Base-by-base conservation (phyloP, 2,329 filamentous ascomycete genomes). In the Ophiostoma montium region DNA sequence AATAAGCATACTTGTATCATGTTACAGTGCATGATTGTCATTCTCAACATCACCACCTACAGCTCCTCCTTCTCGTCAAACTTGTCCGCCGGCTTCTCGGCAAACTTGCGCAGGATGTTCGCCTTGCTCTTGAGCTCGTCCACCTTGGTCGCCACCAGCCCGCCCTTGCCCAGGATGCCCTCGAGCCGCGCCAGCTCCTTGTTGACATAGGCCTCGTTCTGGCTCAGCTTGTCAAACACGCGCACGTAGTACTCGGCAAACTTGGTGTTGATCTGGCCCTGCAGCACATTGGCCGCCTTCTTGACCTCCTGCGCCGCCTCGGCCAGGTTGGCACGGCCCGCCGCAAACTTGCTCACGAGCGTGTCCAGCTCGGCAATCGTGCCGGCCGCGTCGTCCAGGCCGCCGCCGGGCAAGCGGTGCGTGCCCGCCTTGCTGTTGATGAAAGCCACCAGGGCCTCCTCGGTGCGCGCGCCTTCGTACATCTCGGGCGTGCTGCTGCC, bases 201-300 rank as follows among this genome's bases (percentile, higher is more conserved):
- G 62, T 78, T 70, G 45, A 80, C 86, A 62, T 86, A 95, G 47
- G 72, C 82, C 53, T 84, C 74, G 68, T 84, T 94, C 65, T 82
- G 73, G 62, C 71, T 74, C 55, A 92, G 70, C 79, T 95, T 96
- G 63, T 86, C 78, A 53, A 92, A 84, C 49, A 94, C 88, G 64
- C 86, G 86, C 64, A 92, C 73, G 66, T 98, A 96, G 77, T 98
- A 98, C 67, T 89, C 76, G 43, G 86, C 86, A 62, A 90, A 94
- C 71, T 86, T 86, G 65, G 82, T 66, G 65, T 78, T 70, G 12
- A 69, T 70, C 53, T 69, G 64, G 48, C 76, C 80, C 68, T 82
- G 77, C 47, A 92, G 64, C 47, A 67, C 70, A 58, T 75, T 74
- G 19, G 81, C 81, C 53, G 79, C 76, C 69, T 83, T 82, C 70